Percentiles rank a stretch among this genome's conserved stretches.
These are phyloP conservation scores for Corymbia maculata DNA, from an alignment of 345 rosid genomes.

Conservation along the genomic window DNA sequence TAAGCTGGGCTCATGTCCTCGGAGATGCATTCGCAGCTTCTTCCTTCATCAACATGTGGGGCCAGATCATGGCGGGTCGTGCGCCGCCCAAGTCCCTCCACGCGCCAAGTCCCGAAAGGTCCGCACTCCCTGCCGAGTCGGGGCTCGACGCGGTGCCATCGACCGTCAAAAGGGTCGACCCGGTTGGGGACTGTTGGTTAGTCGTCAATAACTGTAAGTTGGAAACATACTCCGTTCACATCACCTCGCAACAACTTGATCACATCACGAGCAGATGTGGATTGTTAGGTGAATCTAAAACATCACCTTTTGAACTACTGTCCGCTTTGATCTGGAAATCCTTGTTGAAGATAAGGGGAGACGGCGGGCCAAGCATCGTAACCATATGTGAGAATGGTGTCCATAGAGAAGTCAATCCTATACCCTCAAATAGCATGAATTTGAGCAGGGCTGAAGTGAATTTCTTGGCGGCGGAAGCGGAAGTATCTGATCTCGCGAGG, in stretches of 20 bases:
- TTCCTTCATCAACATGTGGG: constrained; percentile 41
- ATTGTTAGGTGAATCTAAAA: neutral
- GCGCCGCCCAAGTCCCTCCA: constrained; percentile 10
- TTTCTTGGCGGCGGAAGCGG: constrained; percentile 10
- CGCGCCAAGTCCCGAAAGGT: neutral
- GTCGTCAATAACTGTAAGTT: constrained; percentile 12
- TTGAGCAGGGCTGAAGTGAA: constrained; percentile 29
- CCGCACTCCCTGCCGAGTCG: neutral
- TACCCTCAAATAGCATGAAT: constrained; percentile 22
- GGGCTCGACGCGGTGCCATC: constrained; percentile 3
- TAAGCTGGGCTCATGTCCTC: constrained; percentile 78
- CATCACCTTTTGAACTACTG: constrained; percentile 20
- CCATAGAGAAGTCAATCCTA: neutral
- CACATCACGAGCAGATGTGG: constrained; percentile 2
- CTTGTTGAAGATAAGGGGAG: constrained; percentile 21
- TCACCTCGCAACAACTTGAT: constrained; percentile 22
- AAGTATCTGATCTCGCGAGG: constrained; percentile 23
- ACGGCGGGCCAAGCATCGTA: constrained; percentile 13
- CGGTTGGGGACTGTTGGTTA: constrained; percentile 49
- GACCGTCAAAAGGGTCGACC: constrained; percentile 24
- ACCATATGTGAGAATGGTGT: constrained; percentile 20
- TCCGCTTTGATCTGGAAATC: constrained; percentile 58
- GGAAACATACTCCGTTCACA: constrained; percentile 14
- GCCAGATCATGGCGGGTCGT: constrained; percentile 15
- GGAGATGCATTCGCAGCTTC: constrained; percentile 59